Conservation (phyloP, 139 green algal genomes). For the Chlamydomonas schloesseri region DNA sequence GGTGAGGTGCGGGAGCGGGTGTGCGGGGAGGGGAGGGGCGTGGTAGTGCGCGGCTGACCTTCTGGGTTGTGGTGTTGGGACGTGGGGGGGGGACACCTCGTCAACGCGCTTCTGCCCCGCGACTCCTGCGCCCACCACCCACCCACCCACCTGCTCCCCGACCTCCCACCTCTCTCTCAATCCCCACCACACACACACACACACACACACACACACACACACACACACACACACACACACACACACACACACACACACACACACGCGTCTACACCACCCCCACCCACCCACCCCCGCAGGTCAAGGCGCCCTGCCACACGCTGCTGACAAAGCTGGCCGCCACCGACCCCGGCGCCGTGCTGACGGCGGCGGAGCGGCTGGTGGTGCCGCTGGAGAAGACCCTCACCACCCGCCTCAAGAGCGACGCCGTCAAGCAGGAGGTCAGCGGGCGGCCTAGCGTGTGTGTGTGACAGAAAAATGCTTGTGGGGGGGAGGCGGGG, state of each 20-base stretch:
- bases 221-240: neutral
- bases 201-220: too few species aligned
- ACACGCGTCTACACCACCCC: neutral
- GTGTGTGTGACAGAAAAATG: too few species aligned
- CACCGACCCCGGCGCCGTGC: conserved; percentile 55
- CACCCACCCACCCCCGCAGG: conserved; percentile 13
- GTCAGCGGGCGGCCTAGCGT: too few species aligned
- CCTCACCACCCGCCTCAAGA: conserved; percentile 86
- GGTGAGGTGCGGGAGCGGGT: too few species aligned
- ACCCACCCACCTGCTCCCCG: too few species aligned
- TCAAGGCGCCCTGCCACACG: conserved; percentile 89
- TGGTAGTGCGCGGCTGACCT: too few species aligned
- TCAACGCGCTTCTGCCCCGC: too few species aligned
- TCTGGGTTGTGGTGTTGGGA: too few species aligned
- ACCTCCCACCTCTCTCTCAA: too few species aligned
- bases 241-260: neutral
- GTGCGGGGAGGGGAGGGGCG: neutral
- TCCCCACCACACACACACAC: too few species aligned
- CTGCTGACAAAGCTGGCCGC: conserved; percentile 85
- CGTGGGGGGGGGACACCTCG: too few species aligned
- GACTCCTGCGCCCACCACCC: too few species aligned
- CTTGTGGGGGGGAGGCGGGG: neutral
- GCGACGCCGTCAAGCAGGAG: conserved; percentile 98
- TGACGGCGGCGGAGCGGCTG: conserved; percentile 74
- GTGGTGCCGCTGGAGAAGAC: conserved; percentile 91